Evolutionary conservation across 2,329 filamentous ascomycete genomes (phyloP).

Genomic region (Talaromyces sp.): DNA sequence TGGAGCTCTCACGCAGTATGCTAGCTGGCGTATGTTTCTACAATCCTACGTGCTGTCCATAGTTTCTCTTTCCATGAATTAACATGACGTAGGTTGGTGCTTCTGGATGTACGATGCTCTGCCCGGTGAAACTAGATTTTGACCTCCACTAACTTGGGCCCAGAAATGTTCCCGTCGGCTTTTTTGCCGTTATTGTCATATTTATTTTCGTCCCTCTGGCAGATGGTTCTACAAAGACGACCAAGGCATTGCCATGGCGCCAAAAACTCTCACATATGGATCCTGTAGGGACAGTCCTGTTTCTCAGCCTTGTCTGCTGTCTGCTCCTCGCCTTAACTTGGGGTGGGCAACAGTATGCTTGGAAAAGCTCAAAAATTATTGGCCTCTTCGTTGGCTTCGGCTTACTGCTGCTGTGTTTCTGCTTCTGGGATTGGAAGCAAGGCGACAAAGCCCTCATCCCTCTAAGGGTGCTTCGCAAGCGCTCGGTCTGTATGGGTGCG

Average conservation of each 20-base stretch:
- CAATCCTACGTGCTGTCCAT: neutral
- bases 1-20: conserved; percentile 40
- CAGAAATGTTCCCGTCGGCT: neutral
- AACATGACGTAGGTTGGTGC: neutral
- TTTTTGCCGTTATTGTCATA: neutral
- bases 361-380: neutral
- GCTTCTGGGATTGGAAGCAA: neutral
- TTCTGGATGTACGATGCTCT: neutral
- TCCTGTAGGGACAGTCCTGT: neutral
- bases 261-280: neutral
- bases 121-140: neutral
- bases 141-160: neutral
- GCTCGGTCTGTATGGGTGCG: neutral
- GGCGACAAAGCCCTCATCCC: neutral
- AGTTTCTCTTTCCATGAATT: neutral
- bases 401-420: neutral
- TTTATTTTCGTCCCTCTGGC: neutral
- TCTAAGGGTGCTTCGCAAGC: neutral
- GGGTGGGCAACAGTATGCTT: neutral
- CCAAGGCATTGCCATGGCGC: neutral
- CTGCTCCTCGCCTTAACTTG: neutral
- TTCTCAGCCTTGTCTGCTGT: neutral
- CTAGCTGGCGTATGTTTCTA: conserved; percentile 30
- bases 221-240: neutral
- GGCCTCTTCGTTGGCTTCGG: neutral